Conservation (phyloP, 495 filamentous ascomycete species). For the Immersiella caudata region DNA sequence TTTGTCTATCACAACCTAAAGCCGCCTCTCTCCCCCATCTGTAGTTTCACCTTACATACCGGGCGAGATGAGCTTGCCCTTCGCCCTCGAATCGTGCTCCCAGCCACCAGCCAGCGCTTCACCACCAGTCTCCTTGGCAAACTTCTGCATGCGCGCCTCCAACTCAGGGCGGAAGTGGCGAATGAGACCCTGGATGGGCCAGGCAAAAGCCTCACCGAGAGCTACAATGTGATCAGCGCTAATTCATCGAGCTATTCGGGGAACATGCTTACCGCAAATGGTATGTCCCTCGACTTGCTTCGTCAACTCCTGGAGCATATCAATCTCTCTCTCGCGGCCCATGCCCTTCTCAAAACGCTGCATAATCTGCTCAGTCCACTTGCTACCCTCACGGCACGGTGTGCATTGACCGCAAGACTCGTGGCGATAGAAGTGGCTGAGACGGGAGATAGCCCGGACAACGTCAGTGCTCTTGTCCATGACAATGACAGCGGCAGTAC, state of each 20-base stretch:
- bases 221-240: constrained; percentile 44
- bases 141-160: constrained; percentile 81
- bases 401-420: constrained; percentile 99
- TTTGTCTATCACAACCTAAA: constrained; percentile 6
- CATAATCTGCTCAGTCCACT: constrained; percentile 99
- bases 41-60: constrained; percentile 62
- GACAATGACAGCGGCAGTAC: constrained; percentile 97
- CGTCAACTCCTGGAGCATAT: constrained; percentile 98
- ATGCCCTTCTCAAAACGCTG: constrained; percentile 87
- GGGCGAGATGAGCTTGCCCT: constrained; percentile 84
- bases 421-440: constrained; percentile 97
- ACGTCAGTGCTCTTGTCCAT: constrained; percentile 98
- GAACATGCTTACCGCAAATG: constrained; percentile 73
- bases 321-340: constrained; percentile 88
- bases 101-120: constrained; percentile 84
- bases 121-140: constrained; percentile 67
- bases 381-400: constrained; percentile 93
- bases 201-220: constrained; percentile 95
- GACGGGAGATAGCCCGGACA: constrained; percentile 86
- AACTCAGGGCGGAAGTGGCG: constrained; percentile 96
- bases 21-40: neutral
- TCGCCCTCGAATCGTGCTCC: constrained; percentile 70
- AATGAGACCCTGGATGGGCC: constrained; percentile 97
- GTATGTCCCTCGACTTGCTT: constrained; percentile 99
- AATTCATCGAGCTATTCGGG: neutral